Percentiles rank a stretch among this genome's conserved stretches.
These are phyloP conservation scores for Colletotrichum sp. DNA, from an alignment of 2,329 filamentous ascomycete genomes.

Conservation along the genomic window DNA sequence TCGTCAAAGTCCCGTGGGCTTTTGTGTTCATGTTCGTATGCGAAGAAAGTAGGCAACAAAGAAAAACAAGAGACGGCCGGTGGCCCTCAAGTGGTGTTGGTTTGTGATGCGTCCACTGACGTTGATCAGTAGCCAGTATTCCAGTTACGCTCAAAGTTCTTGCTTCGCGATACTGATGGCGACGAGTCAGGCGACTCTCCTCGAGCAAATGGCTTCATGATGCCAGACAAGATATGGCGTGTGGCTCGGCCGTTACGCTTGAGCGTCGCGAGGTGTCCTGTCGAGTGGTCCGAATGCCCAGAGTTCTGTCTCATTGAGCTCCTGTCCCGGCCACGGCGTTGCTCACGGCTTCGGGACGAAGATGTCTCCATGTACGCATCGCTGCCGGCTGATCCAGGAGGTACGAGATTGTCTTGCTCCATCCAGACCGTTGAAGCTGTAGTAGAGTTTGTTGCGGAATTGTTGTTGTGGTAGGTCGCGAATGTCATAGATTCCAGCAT, in stretches of 20 bases:
- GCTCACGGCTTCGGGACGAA: conserved; percentile 17
- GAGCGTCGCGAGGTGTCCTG: conserved; percentile 27
- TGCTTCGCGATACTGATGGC: conserved; percentile 10
- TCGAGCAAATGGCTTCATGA: conserved; percentile 48
- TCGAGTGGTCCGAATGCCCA: conserved; percentile 24
- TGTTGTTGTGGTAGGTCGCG: conserved; percentile 36
- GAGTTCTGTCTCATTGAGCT: conserved; percentile 21
- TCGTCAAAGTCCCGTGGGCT: conserved; percentile 1
- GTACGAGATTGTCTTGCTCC: conserved; percentile 27
- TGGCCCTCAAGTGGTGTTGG: not conserved
- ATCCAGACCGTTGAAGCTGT: conserved; percentile 31
- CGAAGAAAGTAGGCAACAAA: not conserved
- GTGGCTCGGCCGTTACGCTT: conserved; percentile 39
- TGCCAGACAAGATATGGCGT: conserved; percentile 46
- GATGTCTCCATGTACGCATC: conserved; percentile 14
- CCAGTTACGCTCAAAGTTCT: conserved; percentile 17
- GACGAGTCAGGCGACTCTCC: conserved; percentile 44
- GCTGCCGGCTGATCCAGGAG: conserved; percentile 27
- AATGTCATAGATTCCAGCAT: conserved; percentile 40
- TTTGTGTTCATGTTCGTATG: conserved; percentile 1
- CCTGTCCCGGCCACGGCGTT: conserved; percentile 19
- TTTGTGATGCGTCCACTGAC: not conserved
- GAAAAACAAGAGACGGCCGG: not conserved
- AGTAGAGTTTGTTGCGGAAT: conserved; percentile 10
- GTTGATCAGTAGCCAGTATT: not conserved